Base-by-base conservation (phyloP, 257 asterid species). In the Solanum paucissectum region DNA sequence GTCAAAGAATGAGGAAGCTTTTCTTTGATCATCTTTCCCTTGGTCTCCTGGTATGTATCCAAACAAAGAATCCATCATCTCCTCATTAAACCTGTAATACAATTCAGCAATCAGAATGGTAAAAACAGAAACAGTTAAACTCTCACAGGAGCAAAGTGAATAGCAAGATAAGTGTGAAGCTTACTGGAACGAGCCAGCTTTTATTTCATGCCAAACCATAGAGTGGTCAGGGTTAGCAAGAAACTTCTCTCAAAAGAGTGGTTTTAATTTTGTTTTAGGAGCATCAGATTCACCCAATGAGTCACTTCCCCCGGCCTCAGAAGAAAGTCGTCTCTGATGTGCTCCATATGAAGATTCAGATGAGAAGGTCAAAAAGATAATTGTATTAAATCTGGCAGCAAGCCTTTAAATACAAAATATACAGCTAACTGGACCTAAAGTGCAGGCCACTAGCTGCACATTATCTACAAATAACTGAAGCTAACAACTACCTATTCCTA, bases 221-320 rank as follows among this genome's bases (percentile, higher is more conserved):
- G 98, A 92, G 29, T 93, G 97, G 79, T 95, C 95, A 8, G 99
- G 98, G 89, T 91, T 93, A 12, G 98, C 99, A 73, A 88, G 91
- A 89, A 97, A 98, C 91, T 95, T 97, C 89, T 97, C 98, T 98
- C 98, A 97, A 93, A 97, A 97, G 89, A 97, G 93, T 4, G 99
- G 99, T 93, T 95, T 97, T 81, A 97, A 87, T 93, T 95, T 97
- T 79, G 98, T 87, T 85, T 94, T 95, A n/a, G 96, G 95, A 90
- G 94, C 95, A 62, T 89, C 94, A 13, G 96, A 91, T 55, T 92
- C 95, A 42, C 91, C 92, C 40, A 92, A 87, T 55, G 21, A 69
- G 34, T 90, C 94, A 87, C 89, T 89, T 10, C 85, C 90, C 29
- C 81, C 93, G 44, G 90, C 90, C 3, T 83, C 77, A 60, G 96